Base-by-base conservation (phyloP, 2,329 filamentous ascomycete species). In the Alternaria gansuensis region DNA sequence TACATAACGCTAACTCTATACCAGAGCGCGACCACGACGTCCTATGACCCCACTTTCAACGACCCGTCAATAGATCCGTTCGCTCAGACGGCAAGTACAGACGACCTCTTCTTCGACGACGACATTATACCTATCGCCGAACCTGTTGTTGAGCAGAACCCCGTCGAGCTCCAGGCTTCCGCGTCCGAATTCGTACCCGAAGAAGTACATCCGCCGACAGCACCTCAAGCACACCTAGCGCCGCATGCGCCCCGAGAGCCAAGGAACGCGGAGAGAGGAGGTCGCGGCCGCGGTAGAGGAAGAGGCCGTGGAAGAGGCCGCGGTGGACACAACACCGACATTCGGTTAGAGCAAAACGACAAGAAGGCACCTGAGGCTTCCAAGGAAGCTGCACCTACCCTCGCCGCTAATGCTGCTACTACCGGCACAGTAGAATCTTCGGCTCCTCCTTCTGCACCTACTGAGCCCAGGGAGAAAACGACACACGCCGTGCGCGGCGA, bases 51-150 rank as follows among this genome's bases (percentile, higher is more conserved):
- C 57, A 57, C 63, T 26, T 75, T 72, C 50, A 50, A 63, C 59
- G 70, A 75, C 59, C 57, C 69, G n/a, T 65, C 67, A 10, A 65
- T 76, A 13, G 81, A 82, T 54, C 78, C 82, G 26, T 81, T 82
- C 46, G 81, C 82, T 66, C 81, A 82, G 57, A 81, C 82, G 1
- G 80, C 81, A n/a, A 77, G 79, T 37, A 79, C 80, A 40, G 82
- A 83, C 59, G 81, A 83, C 61, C 74, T 83, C 4, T 83, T 83
- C 51, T 83, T 83, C 70, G 81, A 81, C 66, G 81, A 83, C 54
- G 82, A 83, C 66, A 82, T 83, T 62, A 82, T 76, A 7, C 81
- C 81, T 10, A 75, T 81, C 7, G 70, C 79, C 34, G 75, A 82
- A 49, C 78, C 80, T 2, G 70, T 79, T 9, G 72, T 80, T 1